Base-by-base conservation (phyloP, 306 rosid genomes). In the Corylus heterophylla region DNA sequence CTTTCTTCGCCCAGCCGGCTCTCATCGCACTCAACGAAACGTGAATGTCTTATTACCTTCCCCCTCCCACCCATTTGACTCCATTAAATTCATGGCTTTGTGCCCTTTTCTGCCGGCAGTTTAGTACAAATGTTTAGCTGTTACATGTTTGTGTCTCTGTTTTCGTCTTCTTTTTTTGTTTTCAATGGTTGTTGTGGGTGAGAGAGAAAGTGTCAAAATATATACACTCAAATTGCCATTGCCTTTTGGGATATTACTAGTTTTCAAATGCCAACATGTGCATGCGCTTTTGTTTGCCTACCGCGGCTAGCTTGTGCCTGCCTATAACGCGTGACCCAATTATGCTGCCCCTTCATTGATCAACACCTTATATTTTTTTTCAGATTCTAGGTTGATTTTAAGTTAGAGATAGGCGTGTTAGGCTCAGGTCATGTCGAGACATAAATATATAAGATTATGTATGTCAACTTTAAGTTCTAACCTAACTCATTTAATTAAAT, bases 51-150 rank as follows among this genome's bases (percentile, higher is more conserved):
- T 81, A 83, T 85, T 85, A 79, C 78, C 52, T 75, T 29, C 71
- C 62, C 62, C 62, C 73, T 73, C 75, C 79, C 42, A 22, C 12
- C 42, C 10, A 79, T 29, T 66, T 78, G 72, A 76, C 75, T 74
- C 18, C 35, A 25, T 66, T 59, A 79, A 75, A 79, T 74, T 13
- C 52, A 58, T 86, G 45, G 54, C 80, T 79, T 64, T 82, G 87
- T 84, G 81, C 83, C 82, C 90, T 67, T 81, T 10, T 74, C 77
- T 71, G 90, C 92, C 92, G 86, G 94, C 93, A 84, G 49, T 80
- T 78, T 63, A 67, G 83, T 80, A 83, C 87, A 71, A 71, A 31
- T 76, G 70, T 83, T 87, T 87, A 82, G 88, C 90, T 88, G 96
- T 88, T 61, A 69, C 35, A 56, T 61, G 78, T 76, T 48, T 69